phyloP scores from a whole-genome alignment of 2,329 filamentous ascomycete species.

The Colletotrichum sp. region DNA sequence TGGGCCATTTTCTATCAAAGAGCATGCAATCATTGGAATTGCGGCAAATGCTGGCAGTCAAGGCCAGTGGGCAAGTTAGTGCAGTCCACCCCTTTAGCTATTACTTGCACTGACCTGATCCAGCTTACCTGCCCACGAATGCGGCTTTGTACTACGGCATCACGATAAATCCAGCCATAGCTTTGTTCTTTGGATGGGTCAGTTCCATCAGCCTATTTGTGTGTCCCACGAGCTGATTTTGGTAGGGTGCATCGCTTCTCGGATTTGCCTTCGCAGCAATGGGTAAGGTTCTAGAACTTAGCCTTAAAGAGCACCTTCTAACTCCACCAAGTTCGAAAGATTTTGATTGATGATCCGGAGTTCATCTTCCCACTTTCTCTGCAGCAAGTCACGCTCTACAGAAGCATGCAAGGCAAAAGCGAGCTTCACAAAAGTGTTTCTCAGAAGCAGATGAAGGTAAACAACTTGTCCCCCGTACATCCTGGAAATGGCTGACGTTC shows the following conservation, averaged over 20 bases:
- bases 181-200: slow-evolving; percentile 64
- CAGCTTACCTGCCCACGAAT: slow-evolving; percentile 33
- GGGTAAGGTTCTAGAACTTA: slow-evolving; percentile 32
- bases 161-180: slow-evolving; percentile 56
- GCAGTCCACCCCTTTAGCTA: rapidly evolving
- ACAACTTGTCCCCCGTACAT: too few relatives aligned
- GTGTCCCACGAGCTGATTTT: not conserved
- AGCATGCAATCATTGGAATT: slow-evolving; percentile 62
- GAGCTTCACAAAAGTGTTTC: slow-evolving; percentile 6
- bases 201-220: slow-evolving; percentile 59
- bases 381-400: slow-evolving; percentile 14
- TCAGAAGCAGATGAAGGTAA: slow-evolving; percentile 9
- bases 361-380: slow-evolving; percentile 28
- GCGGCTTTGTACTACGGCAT: slow-evolving; percentile 62
- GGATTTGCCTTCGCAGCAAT: slow-evolving; percentile 55
- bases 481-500: not conserved
- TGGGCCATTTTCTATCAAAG: slow-evolving; percentile 61
- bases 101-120: not conserved
- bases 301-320: not conserved
- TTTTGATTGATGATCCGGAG: slow-evolving; percentile 64
- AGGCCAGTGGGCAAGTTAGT: slow-evolving; percentile 17
- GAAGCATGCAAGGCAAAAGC: slow-evolving; percentile 15
- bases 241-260: slow-evolving; percentile 5
- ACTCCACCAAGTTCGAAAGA: slow-evolving; percentile 39
- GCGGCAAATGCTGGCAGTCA: slow-evolving; percentile 41